Percentiles rank a stretch among this genome's conserved stretches.
Evolutionary conservation across 495 filamentous ascomycete genomes (phyloP).

Genomic region (Podospora didyma): DNA sequence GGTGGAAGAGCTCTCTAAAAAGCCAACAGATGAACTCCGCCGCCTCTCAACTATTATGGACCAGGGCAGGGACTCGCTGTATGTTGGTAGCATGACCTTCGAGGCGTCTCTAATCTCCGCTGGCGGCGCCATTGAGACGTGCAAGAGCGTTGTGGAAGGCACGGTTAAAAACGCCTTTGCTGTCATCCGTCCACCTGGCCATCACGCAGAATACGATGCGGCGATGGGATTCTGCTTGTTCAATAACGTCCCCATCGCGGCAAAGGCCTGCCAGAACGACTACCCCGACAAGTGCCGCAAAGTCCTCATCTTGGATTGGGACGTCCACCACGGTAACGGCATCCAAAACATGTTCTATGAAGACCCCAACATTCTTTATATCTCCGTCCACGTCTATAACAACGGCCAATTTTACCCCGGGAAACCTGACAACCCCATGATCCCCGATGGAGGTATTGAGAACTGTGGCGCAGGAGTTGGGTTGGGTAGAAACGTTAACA

Average conservation of each 20-base stretch:
- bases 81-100: constrained; percentile 80
- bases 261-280: constrained; percentile 72
- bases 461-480: constrained; percentile 72
- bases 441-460: constrained; percentile 65
- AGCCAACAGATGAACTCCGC: constrained; percentile 58
- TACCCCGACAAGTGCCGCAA: constrained; percentile 78
- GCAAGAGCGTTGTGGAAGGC: constrained; percentile 73
- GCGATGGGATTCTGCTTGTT: constrained; percentile 95
- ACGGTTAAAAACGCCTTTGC: constrained; percentile 91
- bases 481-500: constrained; percentile 90
- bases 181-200: constrained; percentile 89
- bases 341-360: constrained; percentile 95
- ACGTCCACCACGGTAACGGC: constrained; percentile 83
- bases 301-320: constrained; percentile 93
- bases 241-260: constrained; percentile 92
- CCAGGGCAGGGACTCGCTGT: constrained; percentile 74
- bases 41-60: constrained; percentile 52
- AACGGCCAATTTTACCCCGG: constrained; percentile 84
- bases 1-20: constrained; percentile 56
- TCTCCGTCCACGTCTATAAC: constrained; percentile 88
- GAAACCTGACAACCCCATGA: constrained; percentile 52
- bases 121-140: constrained; percentile 95
- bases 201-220: constrained; percentile 81
- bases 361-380: constrained; percentile 92
- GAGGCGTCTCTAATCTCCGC: constrained; percentile 76